Conservation (phyloP, 2,329 filamentous ascomycete species). For the Calonectria leucothoes region DNA sequence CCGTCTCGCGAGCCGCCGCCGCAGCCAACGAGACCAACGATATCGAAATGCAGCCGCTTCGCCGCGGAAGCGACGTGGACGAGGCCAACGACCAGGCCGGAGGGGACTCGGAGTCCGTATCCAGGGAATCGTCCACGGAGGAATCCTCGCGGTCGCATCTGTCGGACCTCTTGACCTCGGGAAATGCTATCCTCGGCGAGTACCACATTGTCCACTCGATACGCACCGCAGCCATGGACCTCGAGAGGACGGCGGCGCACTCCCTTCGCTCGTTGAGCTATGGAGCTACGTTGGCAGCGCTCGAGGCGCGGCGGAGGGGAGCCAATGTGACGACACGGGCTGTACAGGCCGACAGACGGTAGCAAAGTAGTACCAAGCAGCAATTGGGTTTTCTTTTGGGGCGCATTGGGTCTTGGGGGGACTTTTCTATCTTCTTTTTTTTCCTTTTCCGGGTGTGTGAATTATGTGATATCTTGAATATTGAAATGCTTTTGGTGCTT, state of each 20-base stretch:
- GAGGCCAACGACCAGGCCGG: slow-evolving; percentile 36
- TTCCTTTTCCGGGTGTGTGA: slow-evolving; percentile 6
- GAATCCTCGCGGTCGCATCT: slow-evolving; percentile 52
- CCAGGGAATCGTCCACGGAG: slow-evolving; percentile 41
- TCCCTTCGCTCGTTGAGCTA: slow-evolving; percentile 67
- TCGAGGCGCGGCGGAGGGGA: slow-evolving; percentile 57
- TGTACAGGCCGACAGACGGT: slow-evolving; percentile 34
- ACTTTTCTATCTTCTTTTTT: too few relatives aligned
- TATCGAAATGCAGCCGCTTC: slow-evolving; percentile 57
- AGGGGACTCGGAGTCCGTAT: slow-evolving; percentile 43
- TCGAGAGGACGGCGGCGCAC: slow-evolving; percentile 60
- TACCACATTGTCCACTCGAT: slow-evolving; percentile 65
- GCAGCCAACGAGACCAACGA: slow-evolving; percentile 54
- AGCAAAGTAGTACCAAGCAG: slow-evolving; percentile 20
- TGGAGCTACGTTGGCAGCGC: slow-evolving; percentile 63
- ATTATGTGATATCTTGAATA: slow-evolving; percentile 23
- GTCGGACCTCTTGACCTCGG: slow-evolving; percentile 63
- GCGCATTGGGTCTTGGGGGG: background rate
- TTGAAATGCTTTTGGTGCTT: slow-evolving; percentile 37
- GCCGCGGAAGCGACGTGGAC: slow-evolving; percentile 36
- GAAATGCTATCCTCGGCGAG: slow-evolving; percentile 65
- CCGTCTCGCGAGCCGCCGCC: slow-evolving; percentile 48
- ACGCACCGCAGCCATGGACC: slow-evolving; percentile 58
- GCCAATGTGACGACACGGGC: slow-evolving; percentile 34
- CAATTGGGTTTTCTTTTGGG: background rate